Percentiles rank a stretch among this genome's conserved stretches.
Conservation (phyloP, 2,329 filamentous ascomycete species). For the Dactylellina sp. region DNA sequence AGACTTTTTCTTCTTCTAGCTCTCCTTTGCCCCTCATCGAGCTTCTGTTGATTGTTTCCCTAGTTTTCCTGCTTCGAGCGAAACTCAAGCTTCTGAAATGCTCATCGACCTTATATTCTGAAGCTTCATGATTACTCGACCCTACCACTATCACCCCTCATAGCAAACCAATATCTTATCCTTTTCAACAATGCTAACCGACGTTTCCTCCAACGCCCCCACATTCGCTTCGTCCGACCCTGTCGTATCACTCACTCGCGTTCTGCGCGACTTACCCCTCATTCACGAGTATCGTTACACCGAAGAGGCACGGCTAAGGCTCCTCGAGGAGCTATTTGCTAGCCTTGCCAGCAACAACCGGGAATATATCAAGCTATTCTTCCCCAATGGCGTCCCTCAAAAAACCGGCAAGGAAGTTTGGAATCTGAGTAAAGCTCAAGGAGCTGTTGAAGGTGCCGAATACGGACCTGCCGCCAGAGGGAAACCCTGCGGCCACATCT, state of each 20-base stretch:
- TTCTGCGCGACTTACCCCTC: slow-evolving; percentile 79
- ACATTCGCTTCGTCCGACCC: slow-evolving; percentile 54
- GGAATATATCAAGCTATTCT: slow-evolving; percentile 82
- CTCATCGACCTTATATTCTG: slow-evolving; percentile 16
- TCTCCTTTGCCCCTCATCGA: slow-evolving; percentile 8
- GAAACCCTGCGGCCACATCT: slow-evolving; percentile 96
- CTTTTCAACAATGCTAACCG: slow-evolving; percentile 41
- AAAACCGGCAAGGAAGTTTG: slow-evolving; percentile 69
- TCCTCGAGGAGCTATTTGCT: slow-evolving; percentile 84
- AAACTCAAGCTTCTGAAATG: slow-evolving; percentile 33
- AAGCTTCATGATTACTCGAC: slow-evolving; percentile 34
- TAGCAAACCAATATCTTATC: slow-evolving; percentile 8
- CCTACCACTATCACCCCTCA: slow-evolving; percentile 12
- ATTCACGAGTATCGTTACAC: slow-evolving; percentile 81
- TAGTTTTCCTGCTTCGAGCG: neutral
- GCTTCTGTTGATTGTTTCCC: neutral
- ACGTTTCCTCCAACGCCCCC: slow-evolving; percentile 44
- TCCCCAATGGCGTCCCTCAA: slow-evolving; percentile 78
- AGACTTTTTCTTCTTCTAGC: slow-evolving; percentile 16
- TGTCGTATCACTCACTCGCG: slow-evolving; percentile 64
- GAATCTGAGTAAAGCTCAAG: slow-evolving; percentile 87
- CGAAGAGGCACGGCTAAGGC: slow-evolving; percentile 75
- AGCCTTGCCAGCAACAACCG: slow-evolving; percentile 81
- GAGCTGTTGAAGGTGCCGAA: slow-evolving; percentile 91
- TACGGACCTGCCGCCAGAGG: slow-evolving; percentile 92